These are phyloP conservation scores for Zygoascus bituminiphila DNA, from an alignment of 805 yeast species.

Conservation along the genomic window DNA sequence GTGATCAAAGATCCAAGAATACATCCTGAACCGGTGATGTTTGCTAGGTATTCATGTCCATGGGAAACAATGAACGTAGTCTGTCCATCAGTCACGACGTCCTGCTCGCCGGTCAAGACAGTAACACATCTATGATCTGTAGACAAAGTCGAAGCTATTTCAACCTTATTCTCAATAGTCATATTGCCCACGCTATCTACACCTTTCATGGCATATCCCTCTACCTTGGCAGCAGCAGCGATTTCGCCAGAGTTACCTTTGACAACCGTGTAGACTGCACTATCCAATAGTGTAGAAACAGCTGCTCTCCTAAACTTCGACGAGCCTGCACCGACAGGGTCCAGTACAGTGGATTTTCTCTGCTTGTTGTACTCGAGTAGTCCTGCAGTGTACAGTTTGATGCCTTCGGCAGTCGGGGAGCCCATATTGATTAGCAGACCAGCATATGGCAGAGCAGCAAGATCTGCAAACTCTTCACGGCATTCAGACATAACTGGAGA, in stretches of 20 bases:
- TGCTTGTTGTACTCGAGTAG: constrained; percentile 46
- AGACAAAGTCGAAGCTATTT: constrained; percentile 44
- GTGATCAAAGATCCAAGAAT: constrained; percentile 68
- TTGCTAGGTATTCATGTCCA: constrained; percentile 30
- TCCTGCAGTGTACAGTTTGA: constrained; percentile 43
- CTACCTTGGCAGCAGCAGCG: constrained; percentile 44
- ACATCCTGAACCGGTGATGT: constrained; percentile 77
- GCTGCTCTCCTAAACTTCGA: constrained; percentile 46
- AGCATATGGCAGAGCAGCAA: constrained; percentile 47
- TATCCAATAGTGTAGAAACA: constrained; percentile 42
- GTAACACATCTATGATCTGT: constrained; percentile 47
- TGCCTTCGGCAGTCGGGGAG: constrained; percentile 41
- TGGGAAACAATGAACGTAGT: not conserved
- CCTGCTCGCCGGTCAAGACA: constrained; percentile 60
- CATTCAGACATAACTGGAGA: constrained; percentile 86
- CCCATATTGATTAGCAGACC: constrained; percentile 70
- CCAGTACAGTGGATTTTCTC: constrained; percentile 62
- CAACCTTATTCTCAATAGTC: constrained; percentile 21
- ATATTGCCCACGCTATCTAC: constrained; percentile 44
- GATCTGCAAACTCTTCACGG: constrained; percentile 54
- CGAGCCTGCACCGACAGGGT: constrained; percentile 94
- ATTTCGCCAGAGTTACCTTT: constrained; percentile 89
- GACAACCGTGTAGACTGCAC: constrained; percentile 52
- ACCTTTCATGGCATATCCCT: constrained; percentile 49
- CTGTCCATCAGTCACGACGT: constrained; percentile 42